Evolutionary conservation across 352 stramenopile genomes (phyloP).

Genomic region (Pythium volutum): DNA sequence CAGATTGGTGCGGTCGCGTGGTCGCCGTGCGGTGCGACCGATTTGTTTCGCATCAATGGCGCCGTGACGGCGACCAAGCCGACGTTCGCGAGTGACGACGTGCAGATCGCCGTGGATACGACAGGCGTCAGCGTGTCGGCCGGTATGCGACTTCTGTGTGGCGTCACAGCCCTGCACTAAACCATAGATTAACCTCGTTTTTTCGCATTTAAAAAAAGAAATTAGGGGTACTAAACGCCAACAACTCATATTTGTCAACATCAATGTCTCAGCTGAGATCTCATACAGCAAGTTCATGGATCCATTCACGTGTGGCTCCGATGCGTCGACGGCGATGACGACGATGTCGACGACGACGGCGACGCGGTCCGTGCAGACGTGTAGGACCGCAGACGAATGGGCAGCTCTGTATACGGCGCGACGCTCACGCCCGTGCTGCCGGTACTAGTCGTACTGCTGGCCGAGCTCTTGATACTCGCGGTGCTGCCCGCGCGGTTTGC

Average conservation of each 20-base stretch:
- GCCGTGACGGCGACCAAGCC: conserved; percentile 24
- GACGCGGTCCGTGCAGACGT: too few species aligned
- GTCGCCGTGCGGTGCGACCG: conserved; percentile 24
- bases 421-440: too few species aligned
- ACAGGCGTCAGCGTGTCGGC: conserved; percentile 17
- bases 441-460: too few species aligned
- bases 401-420: too few species aligned
- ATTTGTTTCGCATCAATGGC: conserved; percentile 28
- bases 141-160: conserved; percentile 24
- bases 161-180: conserved; percentile 18
- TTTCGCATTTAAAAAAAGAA: neutral
- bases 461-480: too few species aligned
- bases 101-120: conserved; percentile 23
- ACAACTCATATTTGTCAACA: neutral
- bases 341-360: neutral
- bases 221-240: neutral
- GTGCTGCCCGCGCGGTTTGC: too few species aligned
- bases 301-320: neutral
- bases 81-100: neutral
- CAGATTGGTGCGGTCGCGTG: conserved; percentile 24
- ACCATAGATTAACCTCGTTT: neutral
- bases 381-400: too few species aligned
- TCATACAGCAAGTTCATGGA: too few species aligned
- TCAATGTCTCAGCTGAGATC: too few species aligned
- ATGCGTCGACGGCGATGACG: neutral